Evolutionary conservation across 495 filamentous ascomycete species (phyloP), one percentile per base, ranked within the genome.

Genomic region (Cenococcum geophilum): DNA sequence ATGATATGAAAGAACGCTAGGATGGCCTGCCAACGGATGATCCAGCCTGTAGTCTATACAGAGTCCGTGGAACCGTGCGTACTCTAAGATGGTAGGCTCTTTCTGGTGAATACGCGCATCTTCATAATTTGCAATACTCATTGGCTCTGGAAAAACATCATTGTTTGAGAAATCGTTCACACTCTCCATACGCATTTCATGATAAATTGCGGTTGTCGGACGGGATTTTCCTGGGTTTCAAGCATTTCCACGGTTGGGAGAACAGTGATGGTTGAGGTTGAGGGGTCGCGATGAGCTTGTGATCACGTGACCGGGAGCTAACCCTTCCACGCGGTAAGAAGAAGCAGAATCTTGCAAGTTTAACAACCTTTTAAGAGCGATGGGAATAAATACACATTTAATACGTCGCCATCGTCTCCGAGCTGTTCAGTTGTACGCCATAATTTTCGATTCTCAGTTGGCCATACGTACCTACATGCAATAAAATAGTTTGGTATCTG

Each of bases 61-160:
- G 8, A 70, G 60, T 3, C 65, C 65, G 45, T 65, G 45, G 21
- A 76, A 76, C 21, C 75, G 71, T 23, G 77, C 76, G 50, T 80
- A 81, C 21, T 79, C 73, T 35, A 76, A 55, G 11, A 77, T 51
- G 34, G 72, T 69, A 20, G 73, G 68, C n/a, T 73, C 67, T 21
- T 58, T 40, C 21, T 48, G 32, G 16, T 58, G 36, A 25, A 16
- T 71, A 72, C 71, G 20, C 6, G 63, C 16, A n/a, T 58, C 18
- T 21, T 42, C 52, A 32, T 52, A 5, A 21, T 55, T 32, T 35
- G 35, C 50, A 60, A 22, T 35, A n/a, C 37, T 16, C 1, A 27
- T 9, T 23, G 22, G 25, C 21, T 16, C 23, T 52, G 4, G 18
- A 32, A 23, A 32, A 45, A 18, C 11, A 14, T 16, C 18, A 2